Percentiles rank a stretch among this genome's conserved stretches.
These are phyloP conservation scores for Cystofilobasidium macerans DNA, from an alignment of 768 basidiomycete species.

Conservation along the genomic window DNA sequence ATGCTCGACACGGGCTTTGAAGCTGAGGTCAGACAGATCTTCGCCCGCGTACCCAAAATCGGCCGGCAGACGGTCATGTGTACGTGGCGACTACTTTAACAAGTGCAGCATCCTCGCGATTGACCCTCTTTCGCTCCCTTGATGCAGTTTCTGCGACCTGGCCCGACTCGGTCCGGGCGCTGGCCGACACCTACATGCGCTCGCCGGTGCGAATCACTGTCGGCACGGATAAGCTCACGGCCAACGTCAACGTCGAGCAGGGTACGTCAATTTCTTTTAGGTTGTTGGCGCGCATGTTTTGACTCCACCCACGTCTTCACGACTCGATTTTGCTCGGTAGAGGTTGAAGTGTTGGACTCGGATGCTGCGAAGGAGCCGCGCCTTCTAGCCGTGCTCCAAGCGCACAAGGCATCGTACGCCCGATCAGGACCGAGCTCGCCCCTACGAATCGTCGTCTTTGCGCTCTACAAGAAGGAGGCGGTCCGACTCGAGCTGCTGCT, in stretches of 20 bases:
- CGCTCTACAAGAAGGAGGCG: slow-evolving; percentile 94
- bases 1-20: slow-evolving; percentile 98
- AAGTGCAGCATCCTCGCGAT: slow-evolving; percentile 4
- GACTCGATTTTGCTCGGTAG: slow-evolving; percentile 30
- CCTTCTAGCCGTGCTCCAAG: slow-evolving; percentile 36
- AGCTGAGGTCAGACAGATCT: slow-evolving; percentile 86
- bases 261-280: neutral
- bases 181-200: slow-evolving; percentile 75
- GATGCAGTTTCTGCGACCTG: slow-evolving; percentile 39
- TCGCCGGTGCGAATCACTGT: slow-evolving; percentile 82
- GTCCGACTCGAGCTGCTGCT: slow-evolving; percentile 73
- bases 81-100: slow-evolving; percentile 41
- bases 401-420: slow-evolving; percentile 42
- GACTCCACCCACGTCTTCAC: no score
- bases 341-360: slow-evolving; percentile 79
- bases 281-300: neutral
- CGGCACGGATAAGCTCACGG: slow-evolving; percentile 83
- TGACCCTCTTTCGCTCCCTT: neutral
- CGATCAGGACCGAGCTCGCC: neutral
- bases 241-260: slow-evolving; percentile 84
- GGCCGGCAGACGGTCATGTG: slow-evolving; percentile 89
- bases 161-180: slow-evolving; percentile 64
- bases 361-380: slow-evolving; percentile 60
- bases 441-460: slow-evolving; percentile 75
- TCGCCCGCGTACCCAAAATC: slow-evolving; percentile 45